phyloP scores from a whole-genome alignment of 2,329 filamentous ascomycete species.

The Calonectria multiphialidica region DNA sequence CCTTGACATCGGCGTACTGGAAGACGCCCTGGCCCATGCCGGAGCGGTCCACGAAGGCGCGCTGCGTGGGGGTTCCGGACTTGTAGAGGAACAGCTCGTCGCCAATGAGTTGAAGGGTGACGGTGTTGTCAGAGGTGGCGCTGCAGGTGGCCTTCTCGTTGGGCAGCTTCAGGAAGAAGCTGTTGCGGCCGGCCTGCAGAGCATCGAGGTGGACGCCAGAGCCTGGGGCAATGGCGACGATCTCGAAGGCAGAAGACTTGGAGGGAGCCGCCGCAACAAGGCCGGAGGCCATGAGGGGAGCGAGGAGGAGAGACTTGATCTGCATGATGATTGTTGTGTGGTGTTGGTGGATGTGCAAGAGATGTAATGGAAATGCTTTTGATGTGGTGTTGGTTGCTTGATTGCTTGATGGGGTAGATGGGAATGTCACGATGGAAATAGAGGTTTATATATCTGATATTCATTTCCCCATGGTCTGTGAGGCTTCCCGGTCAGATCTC shows the following conservation, averaged over 20 bases:
- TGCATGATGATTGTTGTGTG: slow-evolving; percentile 38
- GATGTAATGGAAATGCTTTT: too few species aligned
- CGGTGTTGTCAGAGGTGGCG: slow-evolving; percentile 51
- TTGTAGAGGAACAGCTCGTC: slow-evolving; percentile 61
- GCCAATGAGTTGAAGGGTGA: slow-evolving; percentile 63
- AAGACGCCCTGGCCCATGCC: slow-evolving; percentile 70
- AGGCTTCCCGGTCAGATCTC: background rate
- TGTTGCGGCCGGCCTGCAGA: slow-evolving; percentile 58
- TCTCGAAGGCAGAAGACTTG: slow-evolving; percentile 55
- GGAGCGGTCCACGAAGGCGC: slow-evolving; percentile 66
- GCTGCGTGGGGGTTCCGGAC: slow-evolving; percentile 55
- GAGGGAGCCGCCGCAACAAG: slow-evolving; percentile 43
- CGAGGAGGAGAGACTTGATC: slow-evolving; percentile 41
- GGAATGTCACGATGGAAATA: background rate
- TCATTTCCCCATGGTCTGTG: background rate
- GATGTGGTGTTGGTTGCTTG: background rate
- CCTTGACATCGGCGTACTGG: slow-evolving; percentile 61
- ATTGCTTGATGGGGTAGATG: background rate
- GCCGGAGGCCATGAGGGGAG: slow-evolving; percentile 42
- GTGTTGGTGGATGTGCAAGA: background rate
- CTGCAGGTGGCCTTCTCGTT: slow-evolving; percentile 64
- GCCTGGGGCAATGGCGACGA: slow-evolving; percentile 63
- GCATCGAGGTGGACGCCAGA: slow-evolving; percentile 60
- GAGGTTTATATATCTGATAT: background rate
- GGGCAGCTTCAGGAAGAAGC: slow-evolving; percentile 58